phyloP scores from a whole-genome alignment of 75 land plant species.

The Cunninghamia lanceolata region DNA sequence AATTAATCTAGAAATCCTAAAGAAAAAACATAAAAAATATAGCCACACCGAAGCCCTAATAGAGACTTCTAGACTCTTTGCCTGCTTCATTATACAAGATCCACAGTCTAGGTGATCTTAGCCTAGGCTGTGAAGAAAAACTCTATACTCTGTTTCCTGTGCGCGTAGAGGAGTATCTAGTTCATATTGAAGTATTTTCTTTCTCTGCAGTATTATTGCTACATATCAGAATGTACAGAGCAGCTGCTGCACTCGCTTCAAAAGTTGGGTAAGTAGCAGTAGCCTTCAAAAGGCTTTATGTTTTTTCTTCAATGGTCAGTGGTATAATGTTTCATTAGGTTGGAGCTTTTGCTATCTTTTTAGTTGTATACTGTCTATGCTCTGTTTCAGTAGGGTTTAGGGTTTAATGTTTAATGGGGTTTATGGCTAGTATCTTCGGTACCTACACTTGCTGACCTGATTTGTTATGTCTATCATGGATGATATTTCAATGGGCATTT shows the following conservation, averaged over 20 bases:
- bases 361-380: background rate
- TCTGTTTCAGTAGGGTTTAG: background rate
- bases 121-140: background rate
- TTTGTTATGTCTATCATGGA: background rate
- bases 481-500: background rate
- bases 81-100: background rate
- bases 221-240: slow-evolving; percentile 2
- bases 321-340: background rate
- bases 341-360: background rate
- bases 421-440: background rate
- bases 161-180: too few species aligned
- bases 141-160: background rate
- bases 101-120: background rate
- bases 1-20: background rate
- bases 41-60: background rate
- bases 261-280: background rate
- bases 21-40: background rate
- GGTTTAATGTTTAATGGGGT: slow-evolving; percentile 1
- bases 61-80: background rate
- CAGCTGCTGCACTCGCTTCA: background rate
- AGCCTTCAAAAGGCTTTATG: background rate
- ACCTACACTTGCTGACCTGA: background rate
- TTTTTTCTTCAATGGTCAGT: background rate
- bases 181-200: background rate
- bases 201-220: background rate